phyloP scores from a whole-genome alignment of 805 yeast species.

The Metschnikowia borealis region DNA sequence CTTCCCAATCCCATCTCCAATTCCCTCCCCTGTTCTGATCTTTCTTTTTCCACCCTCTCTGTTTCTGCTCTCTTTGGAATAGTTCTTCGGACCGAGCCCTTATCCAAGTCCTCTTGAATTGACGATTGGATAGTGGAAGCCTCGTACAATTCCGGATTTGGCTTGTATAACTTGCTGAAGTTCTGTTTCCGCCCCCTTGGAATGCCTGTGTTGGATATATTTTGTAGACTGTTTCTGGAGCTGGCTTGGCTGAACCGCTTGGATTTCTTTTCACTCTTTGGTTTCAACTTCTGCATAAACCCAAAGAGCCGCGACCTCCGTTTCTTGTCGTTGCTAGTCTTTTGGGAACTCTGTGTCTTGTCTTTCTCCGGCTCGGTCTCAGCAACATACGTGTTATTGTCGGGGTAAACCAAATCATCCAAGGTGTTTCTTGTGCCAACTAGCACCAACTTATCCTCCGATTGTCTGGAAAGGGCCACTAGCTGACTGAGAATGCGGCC shows the following conservation, averaged over 20 bases:
- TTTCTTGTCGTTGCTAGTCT: background rate
- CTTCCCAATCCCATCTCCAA: background rate
- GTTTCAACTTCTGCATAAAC: slow-evolving; percentile 2
- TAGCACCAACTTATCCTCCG: background rate
- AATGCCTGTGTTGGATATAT: slow-evolving; percentile 18
- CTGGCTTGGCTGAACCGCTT: background rate
- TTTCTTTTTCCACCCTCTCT: too few species aligned
- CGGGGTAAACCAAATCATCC: background rate
- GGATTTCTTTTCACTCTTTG: background rate
- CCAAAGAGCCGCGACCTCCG: background rate
- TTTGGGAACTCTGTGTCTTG: too few species aligned
- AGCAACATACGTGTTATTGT: background rate
- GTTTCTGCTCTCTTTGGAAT: background rate
- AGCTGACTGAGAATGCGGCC: slow-evolving; percentile 2
- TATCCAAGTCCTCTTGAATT: background rate
- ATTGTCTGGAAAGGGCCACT: background rate
- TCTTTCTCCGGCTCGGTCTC: background rate
- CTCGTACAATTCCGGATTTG: slow-evolving; percentile 22
- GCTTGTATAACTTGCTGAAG: slow-evolving; percentile 21
- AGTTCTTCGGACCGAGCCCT: background rate
- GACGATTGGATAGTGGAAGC: slow-evolving; percentile 8
- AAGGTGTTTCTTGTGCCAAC: background rate
- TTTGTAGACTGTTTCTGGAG: slow-evolving; percentile 1
- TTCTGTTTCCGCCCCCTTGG: slow-evolving; percentile 24
- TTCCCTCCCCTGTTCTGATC: too few species aligned